Conservation (phyloP, 345 rosid genomes). For the Populus davidiana region DNA sequence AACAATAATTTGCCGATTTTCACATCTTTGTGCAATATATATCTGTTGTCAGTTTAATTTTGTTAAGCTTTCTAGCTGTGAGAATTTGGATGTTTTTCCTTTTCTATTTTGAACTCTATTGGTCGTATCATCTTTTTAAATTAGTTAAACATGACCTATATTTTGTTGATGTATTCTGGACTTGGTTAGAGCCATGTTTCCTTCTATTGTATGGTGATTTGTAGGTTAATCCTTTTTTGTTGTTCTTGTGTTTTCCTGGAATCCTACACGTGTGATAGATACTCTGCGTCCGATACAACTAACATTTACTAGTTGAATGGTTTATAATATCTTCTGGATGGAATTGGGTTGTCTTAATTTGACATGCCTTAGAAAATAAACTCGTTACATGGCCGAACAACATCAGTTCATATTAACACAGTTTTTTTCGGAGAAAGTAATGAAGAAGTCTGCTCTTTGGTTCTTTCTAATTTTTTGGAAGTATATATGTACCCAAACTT, state of each 20-base stretch:
- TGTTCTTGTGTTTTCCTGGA: background rate
- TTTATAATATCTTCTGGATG: background rate
- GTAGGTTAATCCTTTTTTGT: background rate
- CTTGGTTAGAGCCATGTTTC: background rate
- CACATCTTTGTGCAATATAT: background rate
- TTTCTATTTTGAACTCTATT: background rate
- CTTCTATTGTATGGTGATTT: background rate
- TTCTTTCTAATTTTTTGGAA: too few species aligned
- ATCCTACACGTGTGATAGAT: background rate
- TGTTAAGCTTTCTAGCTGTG: background rate
- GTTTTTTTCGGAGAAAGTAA: too few species aligned
- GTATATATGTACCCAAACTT: too few species aligned
- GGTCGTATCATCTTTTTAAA: background rate
- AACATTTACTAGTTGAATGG: background rate
- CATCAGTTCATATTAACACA: background rate
- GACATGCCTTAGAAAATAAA: background rate
- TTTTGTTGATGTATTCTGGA: background rate
- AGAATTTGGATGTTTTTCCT: background rate
- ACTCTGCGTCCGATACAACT: too few species aligned
- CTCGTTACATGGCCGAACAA: background rate
- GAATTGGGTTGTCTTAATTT: background rate
- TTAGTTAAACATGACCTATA: background rate
- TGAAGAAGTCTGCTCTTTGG: too few species aligned
- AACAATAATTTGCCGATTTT: background rate
- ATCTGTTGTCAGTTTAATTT: background rate